Conservation (phyloP, 2,329 filamentous ascomycete genomes). For the Coleophoma eucalyptorum region DNA sequence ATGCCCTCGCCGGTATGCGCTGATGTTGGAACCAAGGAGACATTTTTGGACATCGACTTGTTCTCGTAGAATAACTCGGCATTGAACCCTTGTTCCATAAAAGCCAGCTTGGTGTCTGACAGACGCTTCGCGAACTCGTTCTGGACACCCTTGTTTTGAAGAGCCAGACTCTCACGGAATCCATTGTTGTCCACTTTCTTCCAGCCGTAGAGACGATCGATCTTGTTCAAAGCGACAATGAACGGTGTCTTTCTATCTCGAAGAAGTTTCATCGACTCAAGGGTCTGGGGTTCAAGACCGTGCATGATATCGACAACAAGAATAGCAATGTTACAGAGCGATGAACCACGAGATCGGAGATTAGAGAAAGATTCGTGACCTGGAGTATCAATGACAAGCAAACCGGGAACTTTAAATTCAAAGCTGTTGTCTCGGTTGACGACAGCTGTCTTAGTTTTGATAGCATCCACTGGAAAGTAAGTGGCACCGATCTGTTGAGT, state of each 20-base stretch:
- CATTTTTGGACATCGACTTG: constrained; percentile 90
- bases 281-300: constrained; percentile 92
- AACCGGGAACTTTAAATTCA: constrained; percentile 95
- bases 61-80: constrained; percentile 96
- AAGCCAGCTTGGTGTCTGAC: constrained; percentile 86
- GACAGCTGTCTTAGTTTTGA: constrained; percentile 87
- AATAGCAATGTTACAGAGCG: constrained; percentile 98
- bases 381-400: constrained; percentile 95
- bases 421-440: constrained; percentile 89
- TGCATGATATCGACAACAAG: constrained; percentile 99
- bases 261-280: constrained; percentile 94
- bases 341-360: constrained; percentile 91
- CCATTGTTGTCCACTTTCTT: constrained; percentile 99
- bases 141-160: constrained; percentile 91
- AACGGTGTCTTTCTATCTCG: constrained; percentile 95
- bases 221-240: constrained; percentile 99
- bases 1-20: constrained; percentile 99
- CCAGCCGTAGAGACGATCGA: constrained; percentile 98
- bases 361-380: constrained; percentile 99
- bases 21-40: constrained; percentile 95
- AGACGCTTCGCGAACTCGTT: constrained; percentile 91
- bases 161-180: constrained; percentile 84
- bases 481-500: constrained; percentile 99
- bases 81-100: constrained; percentile 97
- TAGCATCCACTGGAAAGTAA: constrained; percentile 94